Conservation (phyloP, 1,139 yeast species). For the Wickerhamiella pararugosa region DNA sequence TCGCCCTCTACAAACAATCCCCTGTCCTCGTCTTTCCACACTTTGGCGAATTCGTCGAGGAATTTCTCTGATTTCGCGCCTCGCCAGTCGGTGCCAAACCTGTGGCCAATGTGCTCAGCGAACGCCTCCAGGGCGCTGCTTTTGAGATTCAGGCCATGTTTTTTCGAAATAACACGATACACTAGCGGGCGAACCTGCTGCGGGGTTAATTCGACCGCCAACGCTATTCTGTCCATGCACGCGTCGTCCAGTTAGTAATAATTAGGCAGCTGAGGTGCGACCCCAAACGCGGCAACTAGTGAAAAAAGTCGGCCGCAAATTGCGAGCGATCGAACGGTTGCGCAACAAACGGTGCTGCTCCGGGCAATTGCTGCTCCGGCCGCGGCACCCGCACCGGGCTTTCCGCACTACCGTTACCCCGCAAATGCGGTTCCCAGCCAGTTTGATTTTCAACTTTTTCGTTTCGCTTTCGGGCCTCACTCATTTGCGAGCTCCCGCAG, state of each 20-base stretch:
- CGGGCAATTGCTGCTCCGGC: too few relatives aligned
- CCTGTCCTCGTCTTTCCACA: conserved; percentile 81
- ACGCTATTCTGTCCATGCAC: conserved; percentile 19
- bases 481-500: too few relatives aligned
- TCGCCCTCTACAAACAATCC: conserved; percentile 73
- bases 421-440: too few relatives aligned
- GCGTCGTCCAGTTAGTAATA: conserved; percentile 1
- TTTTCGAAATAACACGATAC: conserved; percentile 74
- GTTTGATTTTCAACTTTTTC: too few relatives aligned
- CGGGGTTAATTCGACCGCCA: conserved; percentile 67
- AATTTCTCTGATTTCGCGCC: conserved; percentile 49
- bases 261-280: background rate
- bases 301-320: background rate
- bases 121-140: conserved; percentile 65
- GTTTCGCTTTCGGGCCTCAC: too few relatives aligned
- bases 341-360: too few relatives aligned
- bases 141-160: conserved; percentile 80
- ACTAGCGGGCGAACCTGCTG: conserved; percentile 82
- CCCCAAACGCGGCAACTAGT: background rate
- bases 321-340: background rate
- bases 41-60: conserved; percentile 61
- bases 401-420: too few relatives aligned
- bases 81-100: conserved; percentile 81
- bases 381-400: too few relatives aligned
- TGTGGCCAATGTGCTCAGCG: conserved; percentile 57